Base-by-base conservation (phyloP, 176 grass and related monocot genomes). In the Avena atlantica region DNA sequence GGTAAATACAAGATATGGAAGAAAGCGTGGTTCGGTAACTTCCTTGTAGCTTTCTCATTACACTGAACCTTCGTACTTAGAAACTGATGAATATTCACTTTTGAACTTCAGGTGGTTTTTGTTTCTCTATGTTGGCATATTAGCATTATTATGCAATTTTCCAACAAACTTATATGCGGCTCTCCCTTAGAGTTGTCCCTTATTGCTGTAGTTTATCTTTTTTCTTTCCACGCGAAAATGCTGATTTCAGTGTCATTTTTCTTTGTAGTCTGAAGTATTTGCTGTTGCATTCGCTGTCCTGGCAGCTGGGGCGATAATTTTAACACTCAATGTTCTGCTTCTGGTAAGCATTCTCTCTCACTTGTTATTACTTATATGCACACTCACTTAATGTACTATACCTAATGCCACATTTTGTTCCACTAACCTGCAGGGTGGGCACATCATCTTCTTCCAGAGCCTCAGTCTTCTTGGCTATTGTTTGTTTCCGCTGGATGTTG, bases 371-470 rank as follows among this genome's bases (percentile, higher is more conserved):
- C 6, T 57, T 20, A 55, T 24, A 31, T 48, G 57, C 31, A 12
- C 20, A 15, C 34, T 47, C 66, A 9, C 23, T 44, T 67, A 34
- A 40, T 75, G 2, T 52, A 65, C 2, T 29, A 53, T 66, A 15
- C 15, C 10, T 55, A 2, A 1, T 50, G 40, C 68, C 27, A 23
- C 83, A 48, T 51, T 50, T 61, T 77, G 9, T 76, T 36, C 45
- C 78, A 12, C 49, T 55, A 78, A 63, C 14, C 70, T 92, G 51
- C 78, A 99, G 97, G 97, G 97, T 71, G 97, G 97, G 56, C 94
- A 99, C 78, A 99, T 99, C 76, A 97, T 99, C 78, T 96, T 99
- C 87, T 99, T 99, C 85, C 97, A 99, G 75, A 99, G 97, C 78
- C 90, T 99, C 19, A 99, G 97, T 79, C 94, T 99, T 76, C 92